A percentile compares a stretch with the other conserved stretches of the same genome.
These are phyloP conservation scores for Pythium utonaiense DNA, from an alignment of 352 stramenopile genomes.

Conservation along the genomic window DNA sequence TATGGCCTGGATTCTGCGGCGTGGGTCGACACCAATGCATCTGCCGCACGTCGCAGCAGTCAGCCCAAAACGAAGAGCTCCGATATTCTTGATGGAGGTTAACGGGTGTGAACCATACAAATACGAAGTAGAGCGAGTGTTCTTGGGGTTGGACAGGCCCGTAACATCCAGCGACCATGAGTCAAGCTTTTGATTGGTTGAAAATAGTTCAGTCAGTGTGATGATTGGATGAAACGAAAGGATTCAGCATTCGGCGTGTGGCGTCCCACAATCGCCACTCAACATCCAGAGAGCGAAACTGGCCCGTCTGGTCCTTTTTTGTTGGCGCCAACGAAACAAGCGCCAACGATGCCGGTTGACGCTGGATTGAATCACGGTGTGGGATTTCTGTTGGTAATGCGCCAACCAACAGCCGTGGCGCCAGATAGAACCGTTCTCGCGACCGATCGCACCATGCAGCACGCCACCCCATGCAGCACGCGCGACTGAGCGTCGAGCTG, in stretches of 20 bases:
- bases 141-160: neutral
- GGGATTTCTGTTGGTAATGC: constrained; percentile 10
- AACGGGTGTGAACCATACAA: constrained; percentile 15
- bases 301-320: constrained; percentile 21
- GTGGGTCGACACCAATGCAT: neutral
- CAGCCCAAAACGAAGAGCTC: neutral
- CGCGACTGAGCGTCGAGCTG: neutral
- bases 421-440: constrained; percentile 6
- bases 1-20: neutral
- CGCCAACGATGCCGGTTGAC: neutral
- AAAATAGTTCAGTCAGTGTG: neutral
- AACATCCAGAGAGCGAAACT: constrained; percentile 3
- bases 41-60: neutral
- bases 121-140: neutral
- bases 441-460: neutral
- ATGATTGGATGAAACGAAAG: constrained; percentile 1
- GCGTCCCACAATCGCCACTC: constrained; percentile 1
- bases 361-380: neutral
- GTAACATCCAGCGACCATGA: neutral
- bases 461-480: neutral
- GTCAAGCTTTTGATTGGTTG: constrained; percentile 3
- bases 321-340: constrained; percentile 3
- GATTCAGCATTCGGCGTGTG: neutral
- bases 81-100: constrained; percentile 7
- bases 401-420: neutral